Percentiles rank a stretch among this genome's conserved stretches.
These are phyloP conservation scores for Clonostachys rhizophaga DNA, from an alignment of 2,329 filamentous ascomycete genomes.

Conservation along the genomic window DNA sequence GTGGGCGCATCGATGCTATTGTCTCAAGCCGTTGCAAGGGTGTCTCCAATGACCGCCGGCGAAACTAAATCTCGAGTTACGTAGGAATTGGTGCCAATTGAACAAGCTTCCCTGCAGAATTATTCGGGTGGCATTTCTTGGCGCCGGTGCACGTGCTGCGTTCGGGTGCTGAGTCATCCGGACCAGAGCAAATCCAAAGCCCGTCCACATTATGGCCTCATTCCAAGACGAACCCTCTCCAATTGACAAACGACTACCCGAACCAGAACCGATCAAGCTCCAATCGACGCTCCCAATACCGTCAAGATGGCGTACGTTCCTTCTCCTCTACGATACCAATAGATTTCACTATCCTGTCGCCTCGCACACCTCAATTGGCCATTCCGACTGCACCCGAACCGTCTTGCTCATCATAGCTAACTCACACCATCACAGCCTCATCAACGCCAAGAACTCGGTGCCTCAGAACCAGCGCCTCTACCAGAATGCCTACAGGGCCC, in stretches of 20 bases:
- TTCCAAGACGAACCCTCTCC: constrained; percentile 15
- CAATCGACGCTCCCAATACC: constrained; percentile 13
- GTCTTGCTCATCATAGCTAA: background rate
- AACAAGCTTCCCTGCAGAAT: no score
- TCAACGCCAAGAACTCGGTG: constrained; percentile 74
- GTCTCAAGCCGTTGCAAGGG: no score
- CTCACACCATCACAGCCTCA: constrained; percentile 32
- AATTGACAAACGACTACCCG: constrained; percentile 10
- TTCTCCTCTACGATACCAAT: background rate
- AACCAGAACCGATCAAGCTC: constrained; percentile 10
- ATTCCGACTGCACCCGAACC: background rate
- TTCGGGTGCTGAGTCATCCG: constrained; percentile 25
- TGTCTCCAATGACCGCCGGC: no score
- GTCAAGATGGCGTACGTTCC: constrained; percentile 34
- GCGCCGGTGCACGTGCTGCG: no score
- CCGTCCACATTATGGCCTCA: constrained; percentile 32
- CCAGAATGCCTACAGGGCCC: constrained; percentile 66
- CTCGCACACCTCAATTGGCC: constrained; percentile 12
- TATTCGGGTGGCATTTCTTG: no score
- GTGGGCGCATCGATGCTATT: no score
- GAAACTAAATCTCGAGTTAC: no score
- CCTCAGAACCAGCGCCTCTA: constrained; percentile 70
- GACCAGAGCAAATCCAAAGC: constrained; percentile 6
- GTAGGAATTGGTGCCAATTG: no score
- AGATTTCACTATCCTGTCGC: background rate